A percentile compares a stretch with the other conserved stretches of the same genome.
Evolutionary conservation across 257 asterid genomes (phyloP).

Genomic region (Pogostemon cablin): DNA sequence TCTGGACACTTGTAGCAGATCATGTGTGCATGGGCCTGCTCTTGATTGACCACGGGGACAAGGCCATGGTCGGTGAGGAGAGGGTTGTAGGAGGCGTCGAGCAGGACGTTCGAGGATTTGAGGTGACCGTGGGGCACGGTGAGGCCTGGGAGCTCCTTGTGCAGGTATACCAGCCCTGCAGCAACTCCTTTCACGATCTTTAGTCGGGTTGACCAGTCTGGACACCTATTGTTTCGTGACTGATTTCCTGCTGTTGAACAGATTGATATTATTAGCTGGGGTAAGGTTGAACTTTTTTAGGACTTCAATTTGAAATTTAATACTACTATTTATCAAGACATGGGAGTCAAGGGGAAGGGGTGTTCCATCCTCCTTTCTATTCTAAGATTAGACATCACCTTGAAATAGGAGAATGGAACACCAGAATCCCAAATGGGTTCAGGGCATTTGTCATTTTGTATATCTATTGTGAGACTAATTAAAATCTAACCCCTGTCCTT

Average conservation of each 20-base stretch:
- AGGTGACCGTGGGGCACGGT: constrained; percentile 94
- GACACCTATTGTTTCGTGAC: constrained; percentile 47
- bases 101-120: constrained; percentile 86
- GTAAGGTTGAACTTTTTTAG: too few relatives aligned
- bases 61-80: constrained; percentile 76
- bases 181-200: constrained; percentile 75
- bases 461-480: too few relatives aligned
- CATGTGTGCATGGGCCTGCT: constrained; percentile 80
- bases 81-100: constrained; percentile 50
- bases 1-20: constrained; percentile 85
- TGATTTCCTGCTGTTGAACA: constrained; percentile 46
- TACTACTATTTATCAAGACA: too few relatives aligned
- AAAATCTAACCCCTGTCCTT: too few relatives aligned
- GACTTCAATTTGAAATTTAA: too few relatives aligned
- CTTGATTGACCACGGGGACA: constrained; percentile 76
- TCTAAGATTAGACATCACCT: too few relatives aligned
- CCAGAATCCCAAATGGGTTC: too few relatives aligned
- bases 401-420: too few relatives aligned
- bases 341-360: too few relatives aligned
- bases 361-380: too few relatives aligned
- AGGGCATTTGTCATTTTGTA: too few relatives aligned
- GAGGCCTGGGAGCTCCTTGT: constrained; percentile 78
- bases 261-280: too few relatives aligned
- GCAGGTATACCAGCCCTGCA: constrained; percentile 64
- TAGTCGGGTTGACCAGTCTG: constrained; percentile 79